Evolutionary conservation across 192 early-diverging fungal genomes (phyloP), one percentile per base, ranked within the genome.

Genomic region (Coemansia sp.): DNA sequence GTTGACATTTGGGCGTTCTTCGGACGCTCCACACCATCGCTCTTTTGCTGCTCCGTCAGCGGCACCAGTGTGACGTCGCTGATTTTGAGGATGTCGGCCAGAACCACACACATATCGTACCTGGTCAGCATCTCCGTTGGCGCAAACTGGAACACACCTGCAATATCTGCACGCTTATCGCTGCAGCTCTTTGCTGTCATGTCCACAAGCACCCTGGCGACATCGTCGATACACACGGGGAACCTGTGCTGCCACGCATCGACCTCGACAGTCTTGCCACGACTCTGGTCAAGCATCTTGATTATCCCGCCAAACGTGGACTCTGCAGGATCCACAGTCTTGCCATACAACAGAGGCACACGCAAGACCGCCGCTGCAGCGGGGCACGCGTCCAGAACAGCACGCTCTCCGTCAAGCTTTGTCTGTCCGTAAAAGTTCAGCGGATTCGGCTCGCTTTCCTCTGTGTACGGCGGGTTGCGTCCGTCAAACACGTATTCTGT

Each of bases 401-500:
- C 89, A 26, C 77, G 40, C 69, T 94, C 94, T 2, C 93, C 93
- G 5, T 82, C 84, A 34, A 87, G 82, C 75, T 94, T 94, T 4
- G 92, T 87, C 31, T 87, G 78, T 71, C 93, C 94, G 62, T 96
- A 96, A 63, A 88, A 87, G 56, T 94, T 90, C 7, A 96, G 67
- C 57, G 94, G 94, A 66, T 91, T 90, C 7, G 91, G 83, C 64
- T 58, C 63, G 55, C 84, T 89, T 25, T 83, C 75, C 0, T 89
- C 86, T 26, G 90, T 68, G 67, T 96, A 96, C 30, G 93, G 88
- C 26, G 94, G 92, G 4, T 71, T 78, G 7, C 79, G 90, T 37
- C 94, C 94, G 58, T 96, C 93, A 84, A 96, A 96, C 21, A 96
- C 94, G 69, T 96, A 96, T 71, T 96, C 93, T 2, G 94, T 91